These are phyloP conservation scores for Francoa sonchifolia DNA, from an alignment of 441 rosid species.

Conservation along the genomic window DNA sequence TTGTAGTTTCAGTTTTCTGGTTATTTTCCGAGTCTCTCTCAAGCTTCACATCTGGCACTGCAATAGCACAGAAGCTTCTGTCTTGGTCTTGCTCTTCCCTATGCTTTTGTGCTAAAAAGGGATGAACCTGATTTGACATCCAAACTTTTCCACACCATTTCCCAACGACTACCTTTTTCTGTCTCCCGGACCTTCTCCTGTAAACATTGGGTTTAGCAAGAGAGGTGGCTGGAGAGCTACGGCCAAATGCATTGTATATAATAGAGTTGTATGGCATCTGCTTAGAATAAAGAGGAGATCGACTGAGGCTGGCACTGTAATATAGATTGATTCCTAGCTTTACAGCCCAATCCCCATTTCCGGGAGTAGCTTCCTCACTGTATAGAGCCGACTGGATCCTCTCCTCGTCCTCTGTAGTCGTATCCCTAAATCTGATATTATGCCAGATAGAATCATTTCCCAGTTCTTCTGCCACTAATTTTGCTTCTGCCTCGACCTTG, in stretches of 20 bases:
- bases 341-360: constrained; percentile 89
- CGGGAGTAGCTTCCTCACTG: constrained; percentile 68
- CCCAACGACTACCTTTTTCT: constrained; percentile 79
- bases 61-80: constrained; percentile 21
- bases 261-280: constrained; percentile 95
- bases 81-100: constrained; percentile 48
- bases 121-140: constrained; percentile 98
- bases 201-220: constrained; percentile 27
- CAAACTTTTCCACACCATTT: constrained; percentile 99
- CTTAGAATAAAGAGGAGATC: constrained; percentile 75
- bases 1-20: constrained; percentile 23
- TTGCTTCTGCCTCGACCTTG: constrained; percentile 75
- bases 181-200: constrained; percentile 44
- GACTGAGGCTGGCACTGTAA: constrained; percentile 77
- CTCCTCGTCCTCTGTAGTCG: constrained; percentile 61
- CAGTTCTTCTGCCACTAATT: constrained; percentile 64
- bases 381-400: constrained; percentile 59
- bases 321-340: constrained; percentile 86
- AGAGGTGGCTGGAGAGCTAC: constrained; percentile 49
- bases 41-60: constrained; percentile 31
- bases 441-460: constrained; percentile 51
- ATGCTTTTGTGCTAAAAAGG: constrained; percentile 41
- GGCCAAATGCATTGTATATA: constrained; percentile 80
- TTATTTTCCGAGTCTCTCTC: constrained; percentile 28
- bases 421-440: constrained; percentile 40